phyloP scores from a whole-genome alignment of 2,329 filamentous ascomycete species.

The Neonectria faginata region DNA sequence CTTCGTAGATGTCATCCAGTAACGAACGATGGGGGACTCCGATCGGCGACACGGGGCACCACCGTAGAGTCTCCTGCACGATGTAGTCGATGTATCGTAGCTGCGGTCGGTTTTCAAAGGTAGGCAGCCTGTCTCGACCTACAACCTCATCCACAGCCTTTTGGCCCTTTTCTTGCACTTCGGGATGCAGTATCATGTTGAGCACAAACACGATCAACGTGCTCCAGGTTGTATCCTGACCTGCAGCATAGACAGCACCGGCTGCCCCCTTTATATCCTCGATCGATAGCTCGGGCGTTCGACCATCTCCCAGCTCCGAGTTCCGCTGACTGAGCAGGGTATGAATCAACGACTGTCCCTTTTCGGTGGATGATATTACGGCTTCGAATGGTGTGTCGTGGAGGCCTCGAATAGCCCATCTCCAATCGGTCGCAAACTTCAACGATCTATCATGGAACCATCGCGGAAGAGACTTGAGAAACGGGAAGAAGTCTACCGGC shows the following conservation, averaged over 20 bases:
- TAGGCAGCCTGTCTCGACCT: constrained; percentile 58
- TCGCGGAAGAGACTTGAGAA: constrained; percentile 54
- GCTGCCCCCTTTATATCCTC: constrained; percentile 63
- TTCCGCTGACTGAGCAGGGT: constrained; percentile 44
- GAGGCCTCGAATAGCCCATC: constrained; percentile 52
- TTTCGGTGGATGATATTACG: constrained; percentile 47
- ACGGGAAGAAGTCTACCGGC: constrained; percentile 61
- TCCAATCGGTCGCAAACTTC: constrained; percentile 45
- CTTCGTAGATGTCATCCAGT: constrained; percentile 67
- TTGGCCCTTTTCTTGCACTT: constrained; percentile 60
- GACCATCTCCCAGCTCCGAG: constrained; percentile 42
- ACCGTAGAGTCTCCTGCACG: constrained; percentile 60
- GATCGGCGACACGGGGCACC: constrained; percentile 59
- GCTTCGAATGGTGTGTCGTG: constrained; percentile 58
- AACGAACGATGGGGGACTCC: constrained; percentile 67
- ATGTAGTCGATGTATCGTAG: constrained; percentile 59
- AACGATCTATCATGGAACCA: constrained; percentile 49
- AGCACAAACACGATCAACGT: constrained; percentile 59
- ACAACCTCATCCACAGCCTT: constrained; percentile 60
- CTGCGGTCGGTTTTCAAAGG: constrained; percentile 56
- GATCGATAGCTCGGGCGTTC: constrained; percentile 50
- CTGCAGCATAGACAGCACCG: constrained; percentile 61
- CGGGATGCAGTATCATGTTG: constrained; percentile 56
- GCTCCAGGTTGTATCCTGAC: constrained; percentile 59
- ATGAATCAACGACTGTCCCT: constrained; percentile 46